These are phyloP conservation scores for Domatiomyces catenatus DNA, from an alignment of 2,329 filamentous ascomycete species.

Conservation along the genomic window DNA sequence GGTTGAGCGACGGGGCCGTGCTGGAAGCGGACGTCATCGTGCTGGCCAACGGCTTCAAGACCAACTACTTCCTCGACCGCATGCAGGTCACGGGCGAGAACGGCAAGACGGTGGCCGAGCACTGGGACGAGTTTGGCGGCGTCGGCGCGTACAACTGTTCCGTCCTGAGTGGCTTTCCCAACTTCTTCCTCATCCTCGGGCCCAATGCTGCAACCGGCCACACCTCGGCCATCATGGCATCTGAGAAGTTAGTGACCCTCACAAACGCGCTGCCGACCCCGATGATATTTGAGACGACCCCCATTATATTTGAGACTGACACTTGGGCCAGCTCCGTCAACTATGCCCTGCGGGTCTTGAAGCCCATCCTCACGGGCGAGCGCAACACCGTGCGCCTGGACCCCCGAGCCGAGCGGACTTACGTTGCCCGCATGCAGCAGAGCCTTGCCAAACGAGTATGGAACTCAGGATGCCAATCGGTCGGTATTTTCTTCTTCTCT, in stretches of 20 bases:
- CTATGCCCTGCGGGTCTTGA: neutral
- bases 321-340: neutral
- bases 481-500: no score
- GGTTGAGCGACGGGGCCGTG: constrained; percentile 27
- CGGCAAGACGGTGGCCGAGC: constrained; percentile 29
- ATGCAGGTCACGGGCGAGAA: constrained; percentile 36
- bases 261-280: no score
- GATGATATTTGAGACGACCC: no score
- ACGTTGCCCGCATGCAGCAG: neutral
- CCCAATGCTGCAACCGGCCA: constrained; percentile 43
- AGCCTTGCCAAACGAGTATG: neutral
- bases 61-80: constrained; percentile 43
- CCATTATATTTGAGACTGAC: no score
- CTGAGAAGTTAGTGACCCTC: neutral
- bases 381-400: neutral
- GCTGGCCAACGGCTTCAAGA: constrained; percentile 44
- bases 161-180: constrained; percentile 35
- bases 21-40: constrained; percentile 41
- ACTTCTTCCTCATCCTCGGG: constrained; percentile 44
- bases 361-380: neutral
- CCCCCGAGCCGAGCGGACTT: neutral
- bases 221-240: constrained; percentile 16
- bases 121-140: constrained; percentile 40
- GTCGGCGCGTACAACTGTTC: constrained; percentile 37
- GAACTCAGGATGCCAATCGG: neutral